These are phyloP conservation scores for Leccinum variicolor DNA, from an alignment of 768 basidiomycete genomes.

Conservation along the genomic window DNA sequence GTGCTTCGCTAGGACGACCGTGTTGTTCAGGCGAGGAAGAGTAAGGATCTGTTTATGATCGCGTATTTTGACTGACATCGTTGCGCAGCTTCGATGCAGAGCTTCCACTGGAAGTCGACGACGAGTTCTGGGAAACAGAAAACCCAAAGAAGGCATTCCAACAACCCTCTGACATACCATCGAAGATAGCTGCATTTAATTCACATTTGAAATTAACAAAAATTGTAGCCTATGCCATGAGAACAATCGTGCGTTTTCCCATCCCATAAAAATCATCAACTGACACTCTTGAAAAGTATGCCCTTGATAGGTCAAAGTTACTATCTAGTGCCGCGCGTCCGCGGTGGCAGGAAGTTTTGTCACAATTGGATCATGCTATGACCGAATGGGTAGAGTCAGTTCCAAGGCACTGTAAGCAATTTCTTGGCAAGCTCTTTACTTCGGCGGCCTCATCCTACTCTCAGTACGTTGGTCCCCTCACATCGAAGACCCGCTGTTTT, in stretches of 20 bases:
- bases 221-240: slow-evolving; percentile 64
- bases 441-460: not conserved
- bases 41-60: slow-evolving; percentile 36
- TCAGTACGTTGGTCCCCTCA: slow-evolving; percentile 60
- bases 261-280: not conserved
- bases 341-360: slow-evolving; percentile 57
- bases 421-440: not conserved
- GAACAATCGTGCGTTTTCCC: slow-evolving; percentile 55
- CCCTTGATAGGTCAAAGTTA: slow-evolving; percentile 62
- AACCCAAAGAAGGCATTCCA: slow-evolving; percentile 53
- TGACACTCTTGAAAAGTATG: slow-evolving; percentile 44
- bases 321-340: slow-evolving; percentile 49
- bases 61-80: slow-evolving; percentile 3
- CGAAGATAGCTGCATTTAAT: slow-evolving; percentile 58
- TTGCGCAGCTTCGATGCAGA: slow-evolving; percentile 75
- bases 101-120: slow-evolving; percentile 78
- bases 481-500: slow-evolving; percentile 44
- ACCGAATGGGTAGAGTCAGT: slow-evolving; percentile 69
- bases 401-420: slow-evolving; percentile 61
- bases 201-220: slow-evolving; percentile 62
- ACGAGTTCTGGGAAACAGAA: slow-evolving; percentile 68
- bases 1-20: slow-evolving; percentile 52
- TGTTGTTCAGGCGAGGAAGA: slow-evolving; percentile 63
- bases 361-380: slow-evolving; percentile 65
- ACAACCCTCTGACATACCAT: slow-evolving; percentile 62